Evolutionary conservation across 108 stramenopile genomes (phyloP).

Genomic region (Parietichytrium sp.): DNA sequence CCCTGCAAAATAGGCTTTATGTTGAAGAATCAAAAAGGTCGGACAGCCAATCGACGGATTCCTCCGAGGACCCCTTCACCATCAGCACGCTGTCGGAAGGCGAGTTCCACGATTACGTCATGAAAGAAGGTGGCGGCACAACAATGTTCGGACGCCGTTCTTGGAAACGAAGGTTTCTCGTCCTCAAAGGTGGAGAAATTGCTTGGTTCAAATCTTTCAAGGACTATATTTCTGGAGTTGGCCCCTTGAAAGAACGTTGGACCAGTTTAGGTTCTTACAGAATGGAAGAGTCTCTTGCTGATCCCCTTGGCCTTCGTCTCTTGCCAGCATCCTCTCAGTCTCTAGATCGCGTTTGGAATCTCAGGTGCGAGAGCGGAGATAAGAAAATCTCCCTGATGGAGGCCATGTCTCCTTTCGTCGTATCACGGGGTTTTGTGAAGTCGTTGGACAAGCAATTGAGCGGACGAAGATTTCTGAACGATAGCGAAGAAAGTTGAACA

Average conservation of each 20-base stretch:
- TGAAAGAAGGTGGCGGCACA: slow-evolving; percentile 22
- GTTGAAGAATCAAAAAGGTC: neutral
- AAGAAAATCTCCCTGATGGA: slow-evolving; percentile 3
- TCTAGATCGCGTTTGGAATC: neutral
- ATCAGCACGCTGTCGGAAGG: neutral
- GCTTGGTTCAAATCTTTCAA: slow-evolving; percentile 26
- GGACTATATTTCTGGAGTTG: neutral
- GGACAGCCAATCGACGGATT: no score
- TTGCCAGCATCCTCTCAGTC: neutral
- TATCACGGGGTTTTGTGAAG: slow-evolving; percentile 11
- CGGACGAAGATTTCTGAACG: neutral
- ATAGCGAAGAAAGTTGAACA: neutral
- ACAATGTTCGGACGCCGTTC: slow-evolving; percentile 16
- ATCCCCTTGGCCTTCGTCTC: slow-evolving; percentile 4
- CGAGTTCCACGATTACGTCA: slow-evolving; percentile 18
- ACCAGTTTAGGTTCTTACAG: neutral
- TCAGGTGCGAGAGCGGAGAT: neutral
- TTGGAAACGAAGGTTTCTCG: slow-evolving; percentile 1
- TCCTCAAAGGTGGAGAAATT: slow-evolving; percentile 16
- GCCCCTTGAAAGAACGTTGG: slow-evolving; percentile 3
- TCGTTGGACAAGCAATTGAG: neutral
- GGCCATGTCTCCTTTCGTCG: neutral
- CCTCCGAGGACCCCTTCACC: no score
- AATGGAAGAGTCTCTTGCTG: neutral
- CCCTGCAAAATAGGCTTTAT: neutral